A percentile compares a stretch with the other conserved stretches of the same genome.
phyloP scores from a whole-genome alignment of 306 rosid species.

The Acacia acuminata region DNA sequence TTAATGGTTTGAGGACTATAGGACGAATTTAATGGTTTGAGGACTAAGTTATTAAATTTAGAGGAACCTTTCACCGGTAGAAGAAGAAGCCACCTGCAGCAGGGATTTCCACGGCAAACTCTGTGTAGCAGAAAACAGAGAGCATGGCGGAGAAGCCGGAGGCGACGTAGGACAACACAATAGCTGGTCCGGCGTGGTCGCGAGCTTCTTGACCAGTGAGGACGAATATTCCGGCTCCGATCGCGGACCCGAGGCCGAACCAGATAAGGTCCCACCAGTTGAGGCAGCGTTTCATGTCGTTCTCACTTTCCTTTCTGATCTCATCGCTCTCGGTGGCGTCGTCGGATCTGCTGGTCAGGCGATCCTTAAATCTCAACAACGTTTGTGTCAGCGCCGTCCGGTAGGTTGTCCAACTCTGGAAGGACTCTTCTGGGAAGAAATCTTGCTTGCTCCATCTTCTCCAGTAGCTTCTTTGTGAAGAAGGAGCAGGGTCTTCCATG shows the following conservation, averaged over 20 bases:
- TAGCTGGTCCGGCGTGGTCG: conserved; percentile 64
- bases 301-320: conserved; percentile 56
- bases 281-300: conserved; percentile 58
- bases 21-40: too few relatives aligned
- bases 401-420: conserved; percentile 65
- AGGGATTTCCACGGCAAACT: conserved; percentile 80
- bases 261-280: conserved; percentile 84
- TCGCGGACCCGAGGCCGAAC: conserved; percentile 80
- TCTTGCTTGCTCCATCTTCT: conserved; percentile 69
- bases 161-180: conserved; percentile 64
- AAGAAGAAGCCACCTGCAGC: conserved; percentile 50
- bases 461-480: conserved; percentile 58
- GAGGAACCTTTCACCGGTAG: too few relatives aligned
- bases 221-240: conserved; percentile 85
- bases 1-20: too few relatives aligned
- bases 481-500: not conserved
- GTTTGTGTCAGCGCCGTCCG: conserved; percentile 55
- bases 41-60: too few relatives aligned
- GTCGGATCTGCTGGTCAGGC: conserved; percentile 56
- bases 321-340: conserved; percentile 53
- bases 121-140: conserved; percentile 81
- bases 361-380: conserved; percentile 60
- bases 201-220: conserved; percentile 69
- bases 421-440: conserved; percentile 81
- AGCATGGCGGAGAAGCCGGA: conserved; percentile 83